These are phyloP conservation scores for Tylopilus orsonianus DNA, from an alignment of 1,284 basidiomycete species.

Conservation along the genomic window DNA sequence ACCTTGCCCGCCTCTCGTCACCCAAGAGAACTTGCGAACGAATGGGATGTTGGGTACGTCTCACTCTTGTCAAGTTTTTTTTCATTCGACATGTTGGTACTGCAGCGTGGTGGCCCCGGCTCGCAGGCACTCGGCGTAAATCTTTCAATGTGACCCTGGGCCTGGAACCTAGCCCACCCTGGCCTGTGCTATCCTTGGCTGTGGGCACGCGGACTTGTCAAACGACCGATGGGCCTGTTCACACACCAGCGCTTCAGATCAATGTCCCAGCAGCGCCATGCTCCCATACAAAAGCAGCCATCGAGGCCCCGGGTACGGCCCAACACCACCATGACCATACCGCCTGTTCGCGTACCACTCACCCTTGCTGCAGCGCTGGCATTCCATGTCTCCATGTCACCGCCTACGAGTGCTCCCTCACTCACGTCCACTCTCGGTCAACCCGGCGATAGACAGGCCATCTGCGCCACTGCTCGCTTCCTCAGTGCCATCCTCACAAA, in stretches of 20 bases:
- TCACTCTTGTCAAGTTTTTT: too few relatives aligned
- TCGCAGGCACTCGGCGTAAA: too few relatives aligned
- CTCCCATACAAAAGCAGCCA: conserved; percentile 4
- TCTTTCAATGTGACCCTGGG: too few relatives aligned
- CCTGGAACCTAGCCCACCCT: too few relatives aligned
- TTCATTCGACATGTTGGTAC: too few relatives aligned
- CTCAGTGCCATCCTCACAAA: conserved; percentile 13
- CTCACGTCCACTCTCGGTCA: neutral
- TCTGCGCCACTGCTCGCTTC: conserved; percentile 9
- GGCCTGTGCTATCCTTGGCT: too few relatives aligned
- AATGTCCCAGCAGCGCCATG: neutral
- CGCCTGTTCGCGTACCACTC: conserved; percentile 21
- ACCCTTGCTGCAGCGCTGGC: conserved; percentile 21
- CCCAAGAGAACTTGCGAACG: too few relatives aligned
- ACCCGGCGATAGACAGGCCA: neutral
- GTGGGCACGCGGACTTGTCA: neutral
- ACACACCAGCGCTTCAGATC: neutral
- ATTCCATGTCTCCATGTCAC: conserved; percentile 25
- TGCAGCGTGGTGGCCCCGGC: too few relatives aligned
- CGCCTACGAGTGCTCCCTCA: neutral
- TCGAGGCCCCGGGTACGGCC: neutral
- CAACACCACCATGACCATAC: conserved; percentile 2
- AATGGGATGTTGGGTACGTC: too few relatives aligned
- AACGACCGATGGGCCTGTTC: neutral
- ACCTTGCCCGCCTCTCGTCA: too few relatives aligned